phyloP scores from a whole-genome alignment of 2,329 filamentous ascomycete species.

The Penicillium sp. region DNA sequence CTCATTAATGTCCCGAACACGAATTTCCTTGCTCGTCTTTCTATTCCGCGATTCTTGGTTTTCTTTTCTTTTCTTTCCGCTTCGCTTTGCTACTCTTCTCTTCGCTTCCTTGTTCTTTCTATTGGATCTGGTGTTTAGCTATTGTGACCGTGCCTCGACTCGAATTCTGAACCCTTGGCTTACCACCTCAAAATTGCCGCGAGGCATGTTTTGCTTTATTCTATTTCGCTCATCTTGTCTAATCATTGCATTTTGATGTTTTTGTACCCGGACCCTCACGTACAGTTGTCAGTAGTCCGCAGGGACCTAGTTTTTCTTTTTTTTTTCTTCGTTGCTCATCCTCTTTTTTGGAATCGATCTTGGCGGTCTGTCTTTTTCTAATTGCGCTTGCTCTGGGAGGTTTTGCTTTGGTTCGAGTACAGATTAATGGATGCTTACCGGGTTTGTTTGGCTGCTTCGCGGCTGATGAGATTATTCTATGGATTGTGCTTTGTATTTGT shows the following conservation, averaged over 20 bases:
- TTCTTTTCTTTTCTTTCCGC: background rate
- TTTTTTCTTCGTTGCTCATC: background rate
- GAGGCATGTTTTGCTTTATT: constrained; percentile 4
- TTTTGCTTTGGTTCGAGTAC: background rate
- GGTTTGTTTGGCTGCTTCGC: background rate
- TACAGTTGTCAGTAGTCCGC: background rate
- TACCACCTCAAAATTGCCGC: constrained; percentile 18
- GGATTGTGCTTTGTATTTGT: background rate
- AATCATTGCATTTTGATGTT: constrained; percentile 4
- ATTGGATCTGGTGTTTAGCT: background rate
- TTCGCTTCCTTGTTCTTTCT: background rate
- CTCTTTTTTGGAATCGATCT: too few relatives aligned
- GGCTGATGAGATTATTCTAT: background rate
- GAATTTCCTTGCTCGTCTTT: constrained; percentile 32
- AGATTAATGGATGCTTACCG: background rate
- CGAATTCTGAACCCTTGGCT: too few relatives aligned
- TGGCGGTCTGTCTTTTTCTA: background rate
- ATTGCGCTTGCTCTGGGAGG: background rate
- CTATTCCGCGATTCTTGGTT: background rate
- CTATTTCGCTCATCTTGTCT: constrained; percentile 12
- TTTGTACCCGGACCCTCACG: constrained; percentile 2
- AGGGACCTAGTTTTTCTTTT: background rate
- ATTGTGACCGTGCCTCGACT: background rate
- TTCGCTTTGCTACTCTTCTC: background rate
- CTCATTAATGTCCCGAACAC: constrained; percentile 25